phyloP scores from a whole-genome alignment of 2,329 filamentous ascomycete genomes.

The Tolypocladium sp. region DNA sequence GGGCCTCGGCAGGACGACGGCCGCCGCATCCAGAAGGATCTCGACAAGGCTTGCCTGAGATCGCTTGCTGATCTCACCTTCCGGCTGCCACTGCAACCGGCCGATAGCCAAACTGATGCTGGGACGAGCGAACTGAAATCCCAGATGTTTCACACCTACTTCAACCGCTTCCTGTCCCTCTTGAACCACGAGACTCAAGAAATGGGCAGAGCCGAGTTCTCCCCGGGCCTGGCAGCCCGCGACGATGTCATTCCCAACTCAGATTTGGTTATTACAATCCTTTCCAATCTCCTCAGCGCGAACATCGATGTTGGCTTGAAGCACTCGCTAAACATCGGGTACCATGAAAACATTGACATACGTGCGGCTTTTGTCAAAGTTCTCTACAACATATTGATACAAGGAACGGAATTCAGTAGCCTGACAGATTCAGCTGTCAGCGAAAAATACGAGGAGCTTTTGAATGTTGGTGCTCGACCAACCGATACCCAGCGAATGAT shows the following conservation, averaged over 20 bases:
- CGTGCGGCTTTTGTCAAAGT: slow-evolving; percentile 63
- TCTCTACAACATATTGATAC: slow-evolving; percentile 61
- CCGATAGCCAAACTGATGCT: slow-evolving; percentile 56
- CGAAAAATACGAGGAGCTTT: slow-evolving; percentile 58
- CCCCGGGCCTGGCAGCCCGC: slow-evolving; percentile 26
- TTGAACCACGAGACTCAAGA: slow-evolving; percentile 50
- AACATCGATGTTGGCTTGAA: slow-evolving; percentile 66
- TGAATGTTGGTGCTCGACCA: slow-evolving; percentile 30
- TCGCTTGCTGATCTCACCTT: slow-evolving; percentile 59
- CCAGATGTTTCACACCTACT: slow-evolving; percentile 64
- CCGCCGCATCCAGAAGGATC: slow-evolving; percentile 50
- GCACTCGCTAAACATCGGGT: slow-evolving; percentile 60
- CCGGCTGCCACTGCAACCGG: slow-evolving; percentile 56
- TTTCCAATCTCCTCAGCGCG: slow-evolving; percentile 60
- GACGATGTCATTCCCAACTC: slow-evolving; percentile 48
- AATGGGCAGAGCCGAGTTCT: slow-evolving; percentile 13
- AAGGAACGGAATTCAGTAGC: slow-evolving; percentile 62
- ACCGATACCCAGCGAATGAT: background rate
- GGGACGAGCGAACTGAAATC: slow-evolving; percentile 60
- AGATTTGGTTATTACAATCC: slow-evolving; percentile 56
- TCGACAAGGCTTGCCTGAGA: slow-evolving; percentile 56
- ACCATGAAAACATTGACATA: slow-evolving; percentile 61
- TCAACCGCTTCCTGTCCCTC: slow-evolving; percentile 59
- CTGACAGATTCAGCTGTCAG: slow-evolving; percentile 58
- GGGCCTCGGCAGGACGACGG: slow-evolving; percentile 46